Evolutionary conservation across 2,329 filamentous ascomycete species (phyloP).

Genomic region (Fusarium coicis): DNA sequence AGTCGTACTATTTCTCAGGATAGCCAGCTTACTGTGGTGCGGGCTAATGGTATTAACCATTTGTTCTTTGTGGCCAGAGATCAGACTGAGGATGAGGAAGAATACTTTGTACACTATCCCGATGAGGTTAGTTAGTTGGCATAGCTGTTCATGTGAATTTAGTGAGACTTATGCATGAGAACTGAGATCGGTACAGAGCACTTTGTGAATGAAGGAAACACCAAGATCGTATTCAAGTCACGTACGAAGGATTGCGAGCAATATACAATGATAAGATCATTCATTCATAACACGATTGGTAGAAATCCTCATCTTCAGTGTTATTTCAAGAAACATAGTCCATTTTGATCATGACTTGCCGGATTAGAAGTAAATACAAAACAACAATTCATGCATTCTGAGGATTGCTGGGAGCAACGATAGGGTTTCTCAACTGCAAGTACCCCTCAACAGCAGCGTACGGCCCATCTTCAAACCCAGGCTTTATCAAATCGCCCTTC

Average conservation of each 20-base stretch:
- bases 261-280: too few species aligned
- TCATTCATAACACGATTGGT: too few species aligned
- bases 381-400: background rate
- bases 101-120: background rate
- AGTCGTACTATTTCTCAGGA: background rate
- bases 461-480: conserved; percentile 1
- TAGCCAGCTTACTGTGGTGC: background rate
- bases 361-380: background rate
- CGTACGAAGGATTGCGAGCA: too few species aligned
- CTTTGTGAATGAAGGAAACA: background rate
- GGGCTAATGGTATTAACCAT: background rate
- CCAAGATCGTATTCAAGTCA: background rate
- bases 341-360: background rate
- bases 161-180: background rate
- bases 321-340: background rate
- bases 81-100: background rate
- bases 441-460: conserved; percentile 24
- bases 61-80: background rate
- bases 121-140: background rate
- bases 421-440: conserved; percentile 6
- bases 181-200: background rate
- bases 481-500: background rate
- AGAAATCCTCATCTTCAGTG: too few species aligned
- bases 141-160: accelerated
- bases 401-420: background rate